Evolutionary conservation across 2,329 filamentous ascomycete species (phyloP).

Genomic region (Mollisia scopiformis): DNA sequence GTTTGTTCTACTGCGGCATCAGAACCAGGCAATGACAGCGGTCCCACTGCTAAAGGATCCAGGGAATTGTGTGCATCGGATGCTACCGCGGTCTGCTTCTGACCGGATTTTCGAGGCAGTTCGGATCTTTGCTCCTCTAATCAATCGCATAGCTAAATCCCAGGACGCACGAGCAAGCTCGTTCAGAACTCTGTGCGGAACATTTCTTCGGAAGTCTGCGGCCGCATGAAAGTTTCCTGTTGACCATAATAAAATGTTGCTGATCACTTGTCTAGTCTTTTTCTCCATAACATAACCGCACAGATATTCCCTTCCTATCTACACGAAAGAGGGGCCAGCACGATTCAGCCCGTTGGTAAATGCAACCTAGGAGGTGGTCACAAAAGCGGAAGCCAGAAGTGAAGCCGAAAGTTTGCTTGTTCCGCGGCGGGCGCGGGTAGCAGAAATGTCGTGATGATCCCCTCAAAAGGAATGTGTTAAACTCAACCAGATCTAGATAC

Average conservation of each 20-base stretch:
- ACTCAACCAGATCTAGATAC: too few relatives aligned
- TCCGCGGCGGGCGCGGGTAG: not conserved
- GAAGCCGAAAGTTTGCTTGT: not conserved
- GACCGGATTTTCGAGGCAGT: not conserved
- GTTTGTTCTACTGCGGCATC: constrained; percentile 15
- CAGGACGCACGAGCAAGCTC: not conserved
- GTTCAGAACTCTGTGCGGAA: not conserved
- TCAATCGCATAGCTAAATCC: too few relatives aligned
- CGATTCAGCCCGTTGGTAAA: not conserved
- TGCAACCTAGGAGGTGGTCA: not conserved
- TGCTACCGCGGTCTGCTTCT: not conserved
- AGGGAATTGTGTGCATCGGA: not conserved
- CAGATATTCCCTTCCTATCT: too few relatives aligned
- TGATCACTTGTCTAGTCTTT: not conserved
- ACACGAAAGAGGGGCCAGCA: not conserved
- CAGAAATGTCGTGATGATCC: not conserved
- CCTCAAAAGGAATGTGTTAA: too few relatives aligned
- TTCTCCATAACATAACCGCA: not conserved
- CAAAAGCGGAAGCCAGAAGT: not conserved
- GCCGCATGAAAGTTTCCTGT: not conserved
- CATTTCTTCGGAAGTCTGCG: not conserved
- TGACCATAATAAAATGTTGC: not conserved
- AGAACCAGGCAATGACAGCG: constrained; percentile 1
- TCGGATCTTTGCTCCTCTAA: not conserved
- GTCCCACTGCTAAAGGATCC: not conserved